phyloP scores from a whole-genome alignment of 345 rosid genomes.

The Pistacia atlantica region DNA sequence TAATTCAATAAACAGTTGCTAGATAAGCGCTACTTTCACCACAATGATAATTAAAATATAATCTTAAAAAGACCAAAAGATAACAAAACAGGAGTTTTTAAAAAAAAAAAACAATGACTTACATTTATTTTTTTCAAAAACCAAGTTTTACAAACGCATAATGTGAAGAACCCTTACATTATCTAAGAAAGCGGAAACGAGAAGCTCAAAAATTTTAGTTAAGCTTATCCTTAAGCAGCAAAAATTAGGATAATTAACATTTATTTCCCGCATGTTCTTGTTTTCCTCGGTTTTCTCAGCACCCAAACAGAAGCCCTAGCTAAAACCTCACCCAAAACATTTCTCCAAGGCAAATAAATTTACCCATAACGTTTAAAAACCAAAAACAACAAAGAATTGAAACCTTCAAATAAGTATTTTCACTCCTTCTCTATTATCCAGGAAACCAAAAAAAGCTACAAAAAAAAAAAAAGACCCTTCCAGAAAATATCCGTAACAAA shows the following conservation, averaged over 20 bases:
- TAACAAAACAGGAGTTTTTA: not conserved
- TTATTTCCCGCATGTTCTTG: not conserved
- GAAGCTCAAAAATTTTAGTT: not conserved
- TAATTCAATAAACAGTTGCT: conserved; percentile 31
- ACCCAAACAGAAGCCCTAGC: not conserved
- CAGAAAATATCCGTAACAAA: not conserved
- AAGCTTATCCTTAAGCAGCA: not conserved
- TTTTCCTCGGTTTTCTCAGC: conserved; percentile 7
- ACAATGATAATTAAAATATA: not conserved
- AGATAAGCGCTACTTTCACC: conserved; percentile 1
- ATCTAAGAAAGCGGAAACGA: not conserved
- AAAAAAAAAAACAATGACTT: not conserved
- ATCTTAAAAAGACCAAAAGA: conserved; percentile 5
- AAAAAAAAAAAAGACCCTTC: not conserved
- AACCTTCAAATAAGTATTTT: not conserved
- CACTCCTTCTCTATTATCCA: not conserved
- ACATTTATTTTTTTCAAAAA: not conserved
- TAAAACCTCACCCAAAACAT: not conserved
- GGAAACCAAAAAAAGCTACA: not conserved
- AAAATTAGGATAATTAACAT: not conserved
- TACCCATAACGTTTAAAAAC: not conserved
- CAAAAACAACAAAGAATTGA: not conserved
- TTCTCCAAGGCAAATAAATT: not conserved
- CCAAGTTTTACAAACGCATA: not conserved
- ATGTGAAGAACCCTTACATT: not conserved